phyloP scores from a whole-genome alignment of 768 basidiomycete genomes.

The Mycena floridula region DNA sequence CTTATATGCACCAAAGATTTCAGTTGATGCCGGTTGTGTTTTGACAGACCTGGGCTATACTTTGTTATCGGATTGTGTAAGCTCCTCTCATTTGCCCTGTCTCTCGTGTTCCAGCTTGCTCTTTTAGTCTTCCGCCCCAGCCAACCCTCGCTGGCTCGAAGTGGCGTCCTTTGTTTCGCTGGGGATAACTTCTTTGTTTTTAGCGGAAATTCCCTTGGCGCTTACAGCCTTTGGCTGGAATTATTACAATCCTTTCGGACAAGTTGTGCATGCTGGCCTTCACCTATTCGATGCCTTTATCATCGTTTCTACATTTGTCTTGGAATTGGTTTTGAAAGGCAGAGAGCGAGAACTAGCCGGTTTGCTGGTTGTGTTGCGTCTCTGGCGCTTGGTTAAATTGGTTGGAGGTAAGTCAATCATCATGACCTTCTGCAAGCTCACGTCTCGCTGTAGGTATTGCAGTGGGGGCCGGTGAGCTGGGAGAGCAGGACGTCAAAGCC shows the following conservation, averaged over 20 bases:
- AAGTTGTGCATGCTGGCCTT: constrained; percentile 47
- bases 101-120: no score
- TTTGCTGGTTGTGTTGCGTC: constrained; percentile 64
- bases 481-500: constrained; percentile 45
- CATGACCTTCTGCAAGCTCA: no score
- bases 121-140: constrained; percentile 26
- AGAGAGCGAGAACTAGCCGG: constrained; percentile 64
- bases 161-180: constrained; percentile 58
- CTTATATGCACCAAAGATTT: constrained; percentile 30
- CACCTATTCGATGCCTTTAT: constrained; percentile 72
- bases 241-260: constrained; percentile 59
- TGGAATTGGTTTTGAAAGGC: constrained; percentile 67
- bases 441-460: constrained; percentile 50
- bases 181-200: constrained; percentile 63
- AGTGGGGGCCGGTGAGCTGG: constrained; percentile 66
- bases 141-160: constrained; percentile 56
- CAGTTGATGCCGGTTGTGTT: constrained; percentile 65
- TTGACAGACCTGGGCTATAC: constrained; percentile 65
- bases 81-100: no score
- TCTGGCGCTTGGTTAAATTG: constrained; percentile 79
- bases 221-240: constrained; percentile 60
- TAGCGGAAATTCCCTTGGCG: constrained; percentile 69
- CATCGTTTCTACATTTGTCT: constrained; percentile 65
- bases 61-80: constrained; percentile 44
- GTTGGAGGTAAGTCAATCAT: constrained; percentile 37